Conservation (phyloP, 805 yeast species). For the Ogataea trehaloabstinens region DNA sequence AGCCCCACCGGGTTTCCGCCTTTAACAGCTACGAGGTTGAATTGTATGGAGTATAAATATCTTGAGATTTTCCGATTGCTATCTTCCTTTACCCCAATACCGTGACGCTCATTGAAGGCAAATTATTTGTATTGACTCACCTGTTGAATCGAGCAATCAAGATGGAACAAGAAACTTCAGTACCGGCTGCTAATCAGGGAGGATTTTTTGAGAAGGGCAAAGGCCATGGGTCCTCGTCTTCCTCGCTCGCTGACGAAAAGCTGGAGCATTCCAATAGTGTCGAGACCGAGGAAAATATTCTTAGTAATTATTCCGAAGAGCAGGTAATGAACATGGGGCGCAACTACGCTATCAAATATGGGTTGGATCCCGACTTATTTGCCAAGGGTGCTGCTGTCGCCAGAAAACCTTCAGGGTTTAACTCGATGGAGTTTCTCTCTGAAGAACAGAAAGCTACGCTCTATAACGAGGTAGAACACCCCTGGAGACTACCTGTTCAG, state of each 20-base stretch:
- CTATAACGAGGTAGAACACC: conserved; percentile 43
- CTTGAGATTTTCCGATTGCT: no score
- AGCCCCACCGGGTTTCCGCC: no score
- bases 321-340: conserved; percentile 72
- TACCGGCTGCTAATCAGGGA: not conserved
- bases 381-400: conserved; percentile 69
- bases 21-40: no score
- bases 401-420: conserved; percentile 54
- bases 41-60: no score
- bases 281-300: conserved; percentile 39
- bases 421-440: conserved; percentile 52
- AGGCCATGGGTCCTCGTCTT: conserved; percentile 7
- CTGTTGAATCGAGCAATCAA: no score
- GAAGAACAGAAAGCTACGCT: conserved; percentile 56
- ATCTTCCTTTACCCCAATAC: no score
- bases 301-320: conserved; percentile 56
- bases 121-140: no score
- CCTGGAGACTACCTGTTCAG: conserved; percentile 45
- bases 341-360: conserved; percentile 56
- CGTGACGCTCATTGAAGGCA: no score
- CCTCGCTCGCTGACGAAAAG: conserved; percentile 15
- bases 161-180: not conserved
- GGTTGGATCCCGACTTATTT: conserved; percentile 56
- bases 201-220: conserved; percentile 12
- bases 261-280: conserved; percentile 4